Evolutionary conservation across 2,329 filamentous ascomycete species (phyloP).

Genomic region (Colletotrichum destructivum): DNA sequence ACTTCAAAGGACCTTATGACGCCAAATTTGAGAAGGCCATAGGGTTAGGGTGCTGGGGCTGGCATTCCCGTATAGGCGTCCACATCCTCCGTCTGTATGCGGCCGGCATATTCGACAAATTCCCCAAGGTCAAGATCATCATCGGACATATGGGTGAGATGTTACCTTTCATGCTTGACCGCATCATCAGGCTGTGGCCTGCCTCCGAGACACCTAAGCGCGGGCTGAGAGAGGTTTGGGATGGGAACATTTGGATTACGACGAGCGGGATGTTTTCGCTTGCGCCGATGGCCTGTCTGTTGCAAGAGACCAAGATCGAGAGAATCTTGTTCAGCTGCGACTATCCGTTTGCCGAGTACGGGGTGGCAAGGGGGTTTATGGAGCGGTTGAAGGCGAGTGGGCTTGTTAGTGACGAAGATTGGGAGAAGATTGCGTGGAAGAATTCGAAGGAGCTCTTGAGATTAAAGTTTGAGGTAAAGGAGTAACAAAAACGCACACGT

Average conservation of each 20-base stretch:
- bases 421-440: slow-evolving; percentile 63
- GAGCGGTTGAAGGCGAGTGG: slow-evolving; percentile 64
- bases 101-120: slow-evolving; percentile 53
- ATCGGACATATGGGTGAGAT: slow-evolving; percentile 61
- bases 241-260: slow-evolving; percentile 71
- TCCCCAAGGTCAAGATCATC: slow-evolving; percentile 55
- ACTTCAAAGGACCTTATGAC: slow-evolving; percentile 55
- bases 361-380: slow-evolving; percentile 63
- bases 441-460: slow-evolving; percentile 66
- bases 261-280: slow-evolving; percentile 69
- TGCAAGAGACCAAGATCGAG: slow-evolving; percentile 62
- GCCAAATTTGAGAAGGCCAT: slow-evolving; percentile 72
- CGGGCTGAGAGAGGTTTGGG: slow-evolving; percentile 65
- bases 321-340: slow-evolving; percentile 70
- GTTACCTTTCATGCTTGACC: slow-evolving; percentile 69
- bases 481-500: no score
- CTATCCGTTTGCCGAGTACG: slow-evolving; percentile 68
- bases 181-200: slow-evolving; percentile 51
- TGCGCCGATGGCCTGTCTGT: slow-evolving; percentile 60
- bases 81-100: slow-evolving; percentile 55
- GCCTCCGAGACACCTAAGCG: slow-evolving; percentile 49
- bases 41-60: slow-evolving; percentile 57
- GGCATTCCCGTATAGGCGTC: slow-evolving; percentile 42
- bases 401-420: slow-evolving; percentile 63
- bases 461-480: slow-evolving; percentile 44